Conservation (phyloP, 345 rosid genomes). For the Schrenkiella parvula region DNA sequence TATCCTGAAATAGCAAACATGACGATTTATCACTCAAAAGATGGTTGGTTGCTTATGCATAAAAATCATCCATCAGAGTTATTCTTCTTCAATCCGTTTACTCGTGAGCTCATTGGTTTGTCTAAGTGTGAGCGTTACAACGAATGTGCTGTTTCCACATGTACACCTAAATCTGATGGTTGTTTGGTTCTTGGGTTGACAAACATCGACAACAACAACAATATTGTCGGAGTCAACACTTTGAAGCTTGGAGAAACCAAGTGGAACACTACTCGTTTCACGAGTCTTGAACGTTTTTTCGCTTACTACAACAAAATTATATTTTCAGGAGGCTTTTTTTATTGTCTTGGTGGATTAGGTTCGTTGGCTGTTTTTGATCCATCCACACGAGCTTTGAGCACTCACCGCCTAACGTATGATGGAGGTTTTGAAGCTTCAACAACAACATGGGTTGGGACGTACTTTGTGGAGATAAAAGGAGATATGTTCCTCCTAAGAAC, state of each 20-base stretch:
- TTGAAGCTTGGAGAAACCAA: slow-evolving; percentile 38
- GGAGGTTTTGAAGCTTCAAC: neutral
- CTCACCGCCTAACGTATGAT: neutral
- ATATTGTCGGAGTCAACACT: slow-evolving; percentile 49
- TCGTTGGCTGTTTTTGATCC: neutral
- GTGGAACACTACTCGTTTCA: slow-evolving; percentile 34
- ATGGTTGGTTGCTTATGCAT: slow-evolving; percentile 56
- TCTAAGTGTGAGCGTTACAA: slow-evolving; percentile 44
- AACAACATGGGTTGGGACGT: neutral
- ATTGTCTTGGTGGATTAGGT: neutral
- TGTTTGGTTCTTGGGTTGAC: slow-evolving; percentile 47
- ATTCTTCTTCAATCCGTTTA: slow-evolving; percentile 58
- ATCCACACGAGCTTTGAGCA: neutral
- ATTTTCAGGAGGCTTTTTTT: neutral
- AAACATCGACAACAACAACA: slow-evolving; percentile 33
- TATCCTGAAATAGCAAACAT: slow-evolving; percentile 51
- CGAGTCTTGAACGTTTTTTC: neutral
- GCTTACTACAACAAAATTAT: neutral
- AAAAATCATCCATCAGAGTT: slow-evolving; percentile 36
- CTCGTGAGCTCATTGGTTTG: slow-evolving; percentile 36
- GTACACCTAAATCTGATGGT: slow-evolving; percentile 43
- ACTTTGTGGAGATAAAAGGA: neutral
- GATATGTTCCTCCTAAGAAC: neutral
- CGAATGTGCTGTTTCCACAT: slow-evolving; percentile 43
- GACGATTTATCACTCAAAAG: slow-evolving; percentile 49